Base-by-base conservation (phyloP, 371 early-diverging fungal species). In the Phascolomyces articulosus region DNA sequence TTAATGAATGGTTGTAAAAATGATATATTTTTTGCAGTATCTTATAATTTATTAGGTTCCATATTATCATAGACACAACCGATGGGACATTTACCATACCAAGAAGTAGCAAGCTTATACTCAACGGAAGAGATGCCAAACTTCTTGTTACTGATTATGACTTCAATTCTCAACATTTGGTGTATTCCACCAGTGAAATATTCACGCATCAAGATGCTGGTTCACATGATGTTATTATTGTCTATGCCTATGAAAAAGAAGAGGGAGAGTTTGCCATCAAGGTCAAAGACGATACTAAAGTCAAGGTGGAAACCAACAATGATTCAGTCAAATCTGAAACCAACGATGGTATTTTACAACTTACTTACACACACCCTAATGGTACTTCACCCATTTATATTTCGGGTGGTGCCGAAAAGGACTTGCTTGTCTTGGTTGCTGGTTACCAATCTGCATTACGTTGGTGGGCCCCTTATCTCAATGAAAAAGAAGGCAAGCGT, bases 41-140 rank as follows among this genome's bases (percentile, higher is more conserved):
- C n/a, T 23, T n/a, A 51, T 51, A 6, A 24, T 51, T 24, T 8
- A 16, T 7, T 28, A 65, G 65, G 8, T 67, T 67, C 53, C 58
- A 62, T 38, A 44, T 67, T 18, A 56, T 16, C 23, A 54, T 67
- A n/a, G 41, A 65, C 11, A 65, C 65, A 31, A 65, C 24, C 6
- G 59, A 59, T 29, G 65, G 65, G 11, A 49, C 16, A 3, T 65
- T 65, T 40, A 40, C 28, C 8, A 51, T 65, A 4, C 65, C 65
- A 13, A 38, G 57, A 24, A 60, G 61, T 47, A 51, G 40, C 53
- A 65, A 58, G 28, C 54, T 65, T 15, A 49, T 65, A 4, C 18
- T 70, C 21, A 58, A 70, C 24, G 71, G 71, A 18, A 66, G 67
- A 40, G 71, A 70, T 38, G 62, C 71, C 40, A 70, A 70, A 54